Conservation (phyloP, 768 basidiomycete species). For the Agaricus blazei region DNA sequence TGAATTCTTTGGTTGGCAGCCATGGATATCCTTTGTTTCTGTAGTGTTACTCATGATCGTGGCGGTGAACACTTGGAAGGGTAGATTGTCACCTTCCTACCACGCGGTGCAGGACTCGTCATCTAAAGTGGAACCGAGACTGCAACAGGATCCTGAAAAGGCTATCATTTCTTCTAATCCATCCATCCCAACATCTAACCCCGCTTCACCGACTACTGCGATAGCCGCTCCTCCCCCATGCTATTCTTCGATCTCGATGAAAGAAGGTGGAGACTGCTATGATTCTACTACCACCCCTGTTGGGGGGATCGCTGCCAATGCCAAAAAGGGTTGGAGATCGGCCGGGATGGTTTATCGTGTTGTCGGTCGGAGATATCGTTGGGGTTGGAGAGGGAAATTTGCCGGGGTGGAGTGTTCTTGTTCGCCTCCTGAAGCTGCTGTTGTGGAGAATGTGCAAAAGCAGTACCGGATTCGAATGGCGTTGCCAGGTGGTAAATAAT, state of each 20-base stretch:
- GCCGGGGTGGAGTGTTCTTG: no score
- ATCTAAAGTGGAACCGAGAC: background rate
- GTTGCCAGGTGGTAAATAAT: no score
- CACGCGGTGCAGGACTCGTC: background rate
- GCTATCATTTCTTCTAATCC: background rate
- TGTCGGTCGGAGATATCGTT: no score
- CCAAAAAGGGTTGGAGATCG: background rate
- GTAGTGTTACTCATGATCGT: conserved; percentile 22
- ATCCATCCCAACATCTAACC: background rate
- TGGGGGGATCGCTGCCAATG: background rate
- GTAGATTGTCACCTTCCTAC: background rate
- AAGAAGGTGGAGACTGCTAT: background rate
- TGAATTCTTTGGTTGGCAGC: conserved; percentile 15
- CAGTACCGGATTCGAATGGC: no score
- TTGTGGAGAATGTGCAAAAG: no score
- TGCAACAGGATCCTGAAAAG: background rate
- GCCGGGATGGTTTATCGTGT: no score
- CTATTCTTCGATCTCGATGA: background rate
- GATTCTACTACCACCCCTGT: background rate
- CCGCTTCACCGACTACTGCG: background rate
- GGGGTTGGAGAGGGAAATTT: no score
- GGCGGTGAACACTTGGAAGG: background rate
- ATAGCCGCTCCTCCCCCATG: background rate
- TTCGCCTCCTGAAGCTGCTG: no score
- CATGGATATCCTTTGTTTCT: conserved; percentile 30